These are phyloP conservation scores for Sinapis alba DNA, from an alignment of 441 rosid species.

Conservation along the genomic window DNA sequence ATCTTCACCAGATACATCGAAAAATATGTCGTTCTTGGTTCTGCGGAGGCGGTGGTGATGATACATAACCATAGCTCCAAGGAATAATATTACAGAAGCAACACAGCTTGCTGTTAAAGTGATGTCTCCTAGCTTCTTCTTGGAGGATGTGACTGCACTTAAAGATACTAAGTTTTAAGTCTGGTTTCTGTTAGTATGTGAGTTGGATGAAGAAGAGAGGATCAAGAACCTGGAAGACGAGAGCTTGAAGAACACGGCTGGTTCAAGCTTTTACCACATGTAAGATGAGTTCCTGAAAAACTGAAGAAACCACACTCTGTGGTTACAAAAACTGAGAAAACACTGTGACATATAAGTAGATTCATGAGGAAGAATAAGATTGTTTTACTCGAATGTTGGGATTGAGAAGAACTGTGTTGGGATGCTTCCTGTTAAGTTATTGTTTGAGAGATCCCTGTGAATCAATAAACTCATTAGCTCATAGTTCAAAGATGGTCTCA, in stretches of 20 bases:
- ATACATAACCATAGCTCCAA: slow-evolving; percentile 55
- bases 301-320: slow-evolving; percentile 47
- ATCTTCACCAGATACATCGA: slow-evolving; percentile 82
- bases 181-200: slow-evolving; percentile 10
- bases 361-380: not conserved
- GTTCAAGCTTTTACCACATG: slow-evolving; percentile 67
- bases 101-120: slow-evolving; percentile 58
- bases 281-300: slow-evolving; percentile 69
- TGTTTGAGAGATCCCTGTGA: slow-evolving; percentile 83
- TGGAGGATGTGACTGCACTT: slow-evolving; percentile 59
- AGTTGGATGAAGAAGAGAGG: slow-evolving; percentile 2
- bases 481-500: slow-evolving; percentile 11
- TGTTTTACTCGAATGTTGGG: slow-evolving; percentile 70
- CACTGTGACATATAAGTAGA: not conserved
- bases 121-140: slow-evolving; percentile 60
- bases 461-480: slow-evolving; percentile 7
- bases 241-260: slow-evolving; percentile 74
- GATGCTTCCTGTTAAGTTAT: slow-evolving; percentile 66
- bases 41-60: slow-evolving; percentile 51
- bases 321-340: not conserved
- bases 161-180: slow-evolving; percentile 9
- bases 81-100: slow-evolving; percentile 53
- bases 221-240: slow-evolving; percentile 57
- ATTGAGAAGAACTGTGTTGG: slow-evolving; percentile 65
- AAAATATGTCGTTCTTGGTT: slow-evolving; percentile 54